A percentile compares a stretch with the other conserved stretches of the same genome.
phyloP scores from a whole-genome alignment of 2,329 filamentous ascomycete species.

The Leptosphaerulina australis region DNA sequence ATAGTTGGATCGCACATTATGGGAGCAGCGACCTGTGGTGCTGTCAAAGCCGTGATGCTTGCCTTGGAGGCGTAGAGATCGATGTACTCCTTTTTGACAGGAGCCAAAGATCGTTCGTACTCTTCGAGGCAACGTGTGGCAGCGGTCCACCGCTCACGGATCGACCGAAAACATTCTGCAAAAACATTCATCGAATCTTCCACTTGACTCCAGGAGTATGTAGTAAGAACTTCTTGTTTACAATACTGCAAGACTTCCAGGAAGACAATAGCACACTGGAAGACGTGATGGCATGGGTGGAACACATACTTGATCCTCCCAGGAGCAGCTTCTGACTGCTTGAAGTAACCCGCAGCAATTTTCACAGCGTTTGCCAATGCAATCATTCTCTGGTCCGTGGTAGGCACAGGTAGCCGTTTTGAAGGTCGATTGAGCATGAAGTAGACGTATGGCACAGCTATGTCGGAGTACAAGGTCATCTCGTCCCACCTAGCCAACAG shows the following conservation, averaged over 20 bases:
- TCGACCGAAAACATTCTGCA: constrained; percentile 41
- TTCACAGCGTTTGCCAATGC: constrained; percentile 39
- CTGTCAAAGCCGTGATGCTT: constrained; percentile 22
- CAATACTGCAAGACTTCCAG: constrained; percentile 41
- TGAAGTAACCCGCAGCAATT: constrained; percentile 43
- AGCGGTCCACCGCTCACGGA: constrained; percentile 45
- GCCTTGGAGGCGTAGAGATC: constrained; percentile 42
- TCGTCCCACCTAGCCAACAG: constrained; percentile 42
- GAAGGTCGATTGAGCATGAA: constrained; percentile 42
- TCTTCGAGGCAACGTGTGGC: constrained; percentile 44
- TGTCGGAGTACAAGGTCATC: constrained; percentile 45
- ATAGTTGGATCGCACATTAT: constrained; percentile 3
- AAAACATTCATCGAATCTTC: constrained; percentile 42
- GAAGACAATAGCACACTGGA: constrained; percentile 43
- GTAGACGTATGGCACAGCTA: constrained; percentile 40
- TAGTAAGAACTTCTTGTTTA: constrained; percentile 39
- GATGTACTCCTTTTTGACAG: constrained; percentile 42
- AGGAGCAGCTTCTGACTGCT: constrained; percentile 41
- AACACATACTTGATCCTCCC: constrained; percentile 49
- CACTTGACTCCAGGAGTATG: constrained; percentile 33
- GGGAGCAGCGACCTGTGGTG: constrained; percentile 8
- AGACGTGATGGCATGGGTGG: constrained; percentile 46
- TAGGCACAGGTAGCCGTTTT: constrained; percentile 33
- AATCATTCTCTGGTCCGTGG: constrained; percentile 34
- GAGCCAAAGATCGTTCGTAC: constrained; percentile 39